Conservation (phyloP, 2,329 filamentous ascomycete genomes). For the Neodidymelliopsis sp. region DNA sequence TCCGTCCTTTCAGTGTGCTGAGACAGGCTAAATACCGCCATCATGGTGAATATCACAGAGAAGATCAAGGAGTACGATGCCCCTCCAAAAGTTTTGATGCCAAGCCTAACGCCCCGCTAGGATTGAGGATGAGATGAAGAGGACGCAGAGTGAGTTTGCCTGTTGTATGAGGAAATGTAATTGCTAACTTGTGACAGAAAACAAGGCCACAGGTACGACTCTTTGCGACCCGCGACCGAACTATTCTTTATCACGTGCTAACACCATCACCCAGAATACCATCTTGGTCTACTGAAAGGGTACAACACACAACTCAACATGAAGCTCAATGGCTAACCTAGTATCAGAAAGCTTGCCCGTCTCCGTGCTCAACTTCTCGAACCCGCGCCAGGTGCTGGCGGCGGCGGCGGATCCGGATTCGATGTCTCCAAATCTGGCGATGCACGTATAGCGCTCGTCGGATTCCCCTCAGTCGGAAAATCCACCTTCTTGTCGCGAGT, state of each 20-base stretch:
- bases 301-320: conserved; percentile 47
- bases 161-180: background rate
- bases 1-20: conserved; percentile 8
- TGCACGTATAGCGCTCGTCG: conserved; percentile 94
- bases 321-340: conserved; percentile 24
- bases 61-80: conserved; percentile 94
- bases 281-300: conserved; percentile 97
- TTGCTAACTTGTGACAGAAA: conserved; percentile 69
- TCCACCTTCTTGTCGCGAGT: conserved; percentile 99
- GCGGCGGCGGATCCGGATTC: conserved; percentile 82
- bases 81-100: conserved; percentile 35
- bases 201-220: conserved; percentile 94
- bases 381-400: conserved; percentile 79
- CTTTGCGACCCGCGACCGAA: background rate
- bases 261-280: conserved; percentile 76
- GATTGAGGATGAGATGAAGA: conserved; percentile 99
- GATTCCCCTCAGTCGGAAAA: conserved; percentile 98
- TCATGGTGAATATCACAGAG: conserved; percentile 99
- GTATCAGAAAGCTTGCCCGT: conserved; percentile 85
- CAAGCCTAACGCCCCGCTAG: conserved; percentile 59
- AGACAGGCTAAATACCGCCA: conserved; percentile 30
- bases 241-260: conserved; percentile 41
- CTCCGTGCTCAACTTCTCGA: conserved; percentile 94
- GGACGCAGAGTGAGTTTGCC: conserved; percentile 82
- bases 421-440: conserved; percentile 93